These are phyloP conservation scores for Wickerhamia fluorescens DNA, from an alignment of 805 yeast species.

Conservation along the genomic window DNA sequence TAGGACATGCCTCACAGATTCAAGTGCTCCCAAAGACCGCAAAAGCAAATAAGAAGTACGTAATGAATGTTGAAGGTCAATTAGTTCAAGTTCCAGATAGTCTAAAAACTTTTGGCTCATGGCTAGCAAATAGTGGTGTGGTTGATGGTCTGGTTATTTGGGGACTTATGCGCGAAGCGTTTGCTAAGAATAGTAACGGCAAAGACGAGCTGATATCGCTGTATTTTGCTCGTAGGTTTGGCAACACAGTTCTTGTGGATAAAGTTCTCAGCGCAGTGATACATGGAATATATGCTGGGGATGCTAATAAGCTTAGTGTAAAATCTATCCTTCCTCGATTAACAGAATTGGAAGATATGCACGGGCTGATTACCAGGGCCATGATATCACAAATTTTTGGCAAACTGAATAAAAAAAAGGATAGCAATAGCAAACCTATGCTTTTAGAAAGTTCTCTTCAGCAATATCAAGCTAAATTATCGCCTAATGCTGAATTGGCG, in stretches of 20 bases:
- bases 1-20: conserved; percentile 44
- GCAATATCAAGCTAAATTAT: conserved; percentile 33
- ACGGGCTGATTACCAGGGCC: conserved; percentile 53
- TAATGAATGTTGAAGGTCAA: conserved; percentile 41
- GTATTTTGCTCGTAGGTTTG: conserved; percentile 66
- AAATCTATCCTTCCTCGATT: conserved; percentile 50
- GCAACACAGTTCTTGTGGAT: conserved; percentile 38
- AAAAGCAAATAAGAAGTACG: conserved; percentile 64
- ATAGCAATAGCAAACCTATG: background rate
- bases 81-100: conserved; percentile 52
- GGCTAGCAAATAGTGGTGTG: conserved; percentile 35
- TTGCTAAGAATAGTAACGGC: conserved; percentile 19
- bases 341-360: conserved; percentile 48
- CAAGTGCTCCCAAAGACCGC: conserved; percentile 52
- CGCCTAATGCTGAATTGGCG: conserved; percentile 33
- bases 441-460: conserved; percentile 12
- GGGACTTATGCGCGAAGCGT: conserved; percentile 48
- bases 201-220: conserved; percentile 67
- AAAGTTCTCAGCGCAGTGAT: conserved; percentile 73
- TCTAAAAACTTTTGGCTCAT: conserved; percentile 17
- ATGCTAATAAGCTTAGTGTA: conserved; percentile 58
- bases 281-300: conserved; percentile 85
- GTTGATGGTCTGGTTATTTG: conserved; percentile 33
- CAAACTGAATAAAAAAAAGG: no score
- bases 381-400: conserved; percentile 26